Conservation (phyloP, 805 yeast genomes). For the Sugiyamaella valdiviana region DNA sequence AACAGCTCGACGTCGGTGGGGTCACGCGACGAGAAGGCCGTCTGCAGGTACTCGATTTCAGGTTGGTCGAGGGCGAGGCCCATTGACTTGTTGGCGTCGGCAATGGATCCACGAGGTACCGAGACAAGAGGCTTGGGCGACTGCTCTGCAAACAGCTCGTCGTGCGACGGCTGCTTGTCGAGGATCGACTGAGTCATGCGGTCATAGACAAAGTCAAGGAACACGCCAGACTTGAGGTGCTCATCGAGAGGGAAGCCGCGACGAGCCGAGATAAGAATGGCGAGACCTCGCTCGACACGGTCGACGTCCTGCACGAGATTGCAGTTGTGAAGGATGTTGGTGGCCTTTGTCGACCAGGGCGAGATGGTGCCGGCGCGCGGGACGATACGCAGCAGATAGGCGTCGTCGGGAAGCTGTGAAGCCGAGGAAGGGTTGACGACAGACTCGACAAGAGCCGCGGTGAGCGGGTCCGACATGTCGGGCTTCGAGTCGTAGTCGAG, state of each 20-base stretch:
- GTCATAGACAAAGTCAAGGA: slow-evolving; percentile 72
- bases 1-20: slow-evolving; percentile 97
- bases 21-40: slow-evolving; percentile 80
- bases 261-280: slow-evolving; percentile 63
- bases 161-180: slow-evolving; percentile 54
- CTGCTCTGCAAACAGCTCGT: slow-evolving; percentile 72
- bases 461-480: slow-evolving; percentile 45
- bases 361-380: slow-evolving; percentile 97
- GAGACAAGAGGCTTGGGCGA: slow-evolving; percentile 74
- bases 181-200: slow-evolving; percentile 75
- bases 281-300: slow-evolving; percentile 87
- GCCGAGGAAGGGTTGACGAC: slow-evolving; percentile 31
- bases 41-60: slow-evolving; percentile 80
- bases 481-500: slow-evolving; percentile 69
- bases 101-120: slow-evolving; percentile 49
- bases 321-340: slow-evolving; percentile 85
- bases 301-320: slow-evolving; percentile 67
- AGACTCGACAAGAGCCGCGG: slow-evolving; percentile 37
- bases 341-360: slow-evolving; percentile 99
- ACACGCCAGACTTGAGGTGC: slow-evolving; percentile 46
- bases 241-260: slow-evolving; percentile 63
- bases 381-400: slow-evolving; percentile 63
- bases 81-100: slow-evolving; percentile 69
- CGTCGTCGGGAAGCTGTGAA: slow-evolving; percentile 26
- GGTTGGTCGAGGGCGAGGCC: slow-evolving; percentile 95